These are phyloP conservation scores for Calonectria naviculata DNA, from an alignment of 2,329 filamentous ascomycete genomes.

Conservation along the genomic window DNA sequence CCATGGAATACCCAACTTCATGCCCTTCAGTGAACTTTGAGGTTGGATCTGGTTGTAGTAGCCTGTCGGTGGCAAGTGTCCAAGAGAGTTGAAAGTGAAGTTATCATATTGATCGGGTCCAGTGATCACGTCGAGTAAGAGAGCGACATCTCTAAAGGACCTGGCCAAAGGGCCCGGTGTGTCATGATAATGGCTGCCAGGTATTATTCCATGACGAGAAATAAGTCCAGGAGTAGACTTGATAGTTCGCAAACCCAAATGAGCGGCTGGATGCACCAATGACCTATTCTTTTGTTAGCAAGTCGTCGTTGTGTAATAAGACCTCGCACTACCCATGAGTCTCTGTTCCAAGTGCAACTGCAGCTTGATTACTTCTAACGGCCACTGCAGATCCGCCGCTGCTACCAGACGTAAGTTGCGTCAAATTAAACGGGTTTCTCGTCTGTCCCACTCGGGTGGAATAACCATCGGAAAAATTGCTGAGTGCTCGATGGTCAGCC, in stretches of 20 bases:
- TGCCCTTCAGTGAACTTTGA: not conserved
- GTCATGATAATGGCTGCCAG: slow-evolving; percentile 18
- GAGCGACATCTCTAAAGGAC: slow-evolving; percentile 8
- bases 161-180: slow-evolving; percentile 11
- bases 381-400: slow-evolving; percentile 13
- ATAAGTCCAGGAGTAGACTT: slow-evolving; percentile 18
- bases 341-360: slow-evolving; percentile 16
- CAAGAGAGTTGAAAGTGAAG: slow-evolving; percentile 9
- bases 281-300: not conserved
- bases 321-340: slow-evolving; percentile 7
- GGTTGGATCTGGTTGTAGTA: slow-evolving; percentile 1
- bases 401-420: slow-evolving; percentile 16
- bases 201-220: slow-evolving; percentile 19
- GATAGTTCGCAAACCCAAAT: slow-evolving; percentile 8
- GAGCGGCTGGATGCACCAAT: slow-evolving; percentile 8
- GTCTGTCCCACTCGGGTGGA: slow-evolving; percentile 21
- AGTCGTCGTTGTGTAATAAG: not conserved
- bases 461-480: slow-evolving; percentile 21
- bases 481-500: slow-evolving; percentile 13
- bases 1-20: slow-evolving; percentile 19
- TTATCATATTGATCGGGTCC: slow-evolving; percentile 16
- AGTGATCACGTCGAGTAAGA: slow-evolving; percentile 14
- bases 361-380: slow-evolving; percentile 17
- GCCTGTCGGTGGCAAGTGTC: too few relatives aligned
- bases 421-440: slow-evolving; percentile 20